Evolutionary conservation across 176 grass and related monocot species (phyloP).

Genomic region (Canna indica): DNA sequence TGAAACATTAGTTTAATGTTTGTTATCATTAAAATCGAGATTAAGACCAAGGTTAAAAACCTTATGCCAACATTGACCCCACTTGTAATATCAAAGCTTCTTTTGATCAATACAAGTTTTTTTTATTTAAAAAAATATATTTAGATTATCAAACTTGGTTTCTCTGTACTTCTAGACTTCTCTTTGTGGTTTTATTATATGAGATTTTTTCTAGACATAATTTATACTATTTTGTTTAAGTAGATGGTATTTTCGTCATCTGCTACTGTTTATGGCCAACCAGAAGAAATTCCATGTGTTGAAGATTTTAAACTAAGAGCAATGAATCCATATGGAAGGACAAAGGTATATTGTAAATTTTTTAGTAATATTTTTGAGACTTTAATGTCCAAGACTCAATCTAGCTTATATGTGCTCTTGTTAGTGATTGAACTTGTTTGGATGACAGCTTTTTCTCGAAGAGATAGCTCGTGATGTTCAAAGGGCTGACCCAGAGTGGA

Average conservation of each 20-base stretch:
- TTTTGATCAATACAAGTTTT: no score
- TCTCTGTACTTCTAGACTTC: no score
- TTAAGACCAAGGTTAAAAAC: no score
- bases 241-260: conserved; percentile 88
- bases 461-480: conserved; percentile 72
- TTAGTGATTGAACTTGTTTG: neutral
- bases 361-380: neutral
- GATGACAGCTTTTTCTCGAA: conserved; percentile 63
- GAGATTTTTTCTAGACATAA: no score
- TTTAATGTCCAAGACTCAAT: neutral
- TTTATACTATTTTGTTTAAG: neutral
- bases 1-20: no score
- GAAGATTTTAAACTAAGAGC: conserved; percentile 63
- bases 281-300: conserved; percentile 60
- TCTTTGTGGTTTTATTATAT: no score
- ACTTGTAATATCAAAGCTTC: no score
- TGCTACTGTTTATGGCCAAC: conserved; percentile 77
- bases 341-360: conserved; percentile 38
- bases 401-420: neutral
- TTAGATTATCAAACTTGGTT: no score
- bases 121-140: no score
- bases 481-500: conserved; percentile 45
- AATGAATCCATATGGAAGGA: conserved; percentile 86
- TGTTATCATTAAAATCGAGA: no score
- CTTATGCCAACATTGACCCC: no score